Evolutionary conservation across 495 filamentous ascomycete genomes (phyloP), one percentile per base, ranked within the genome.

Genomic region (Xylaria nigripes): DNA sequence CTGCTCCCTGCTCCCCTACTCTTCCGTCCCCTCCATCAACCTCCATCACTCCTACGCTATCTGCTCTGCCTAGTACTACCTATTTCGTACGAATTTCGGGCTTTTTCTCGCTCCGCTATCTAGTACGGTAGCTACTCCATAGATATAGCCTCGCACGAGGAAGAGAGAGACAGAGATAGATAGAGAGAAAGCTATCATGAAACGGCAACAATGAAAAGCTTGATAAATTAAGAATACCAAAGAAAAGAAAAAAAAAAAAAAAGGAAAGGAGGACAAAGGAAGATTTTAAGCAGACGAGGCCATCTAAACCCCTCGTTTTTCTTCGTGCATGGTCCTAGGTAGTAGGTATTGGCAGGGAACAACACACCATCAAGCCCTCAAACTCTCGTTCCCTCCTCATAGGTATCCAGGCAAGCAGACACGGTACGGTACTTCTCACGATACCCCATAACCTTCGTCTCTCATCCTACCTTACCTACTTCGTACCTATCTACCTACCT

Each of bases 321-420:
- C 12, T 44, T 36, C 36, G 6, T 25, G 18, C 13, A 29, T 21
- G 49, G 19, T 15, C 36, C 22, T 16, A 23, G n/a, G n/a, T n/a
- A n/a, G n/a, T n/a, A n/a, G n/a, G n/a, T 48, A 15, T 40, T 34
- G 44, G 51, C 51, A 44, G 51, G 30, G 51, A 47, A 45, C 44
- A n/a, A 38, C 30, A 30, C 18, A n/a, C n/a, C n/a, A n/a, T n/a
- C n/a, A 30, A 16, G 19, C n/a, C 12, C n/a, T 13, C 16, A n/a
- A 13, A 36, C 2, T 12, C 32, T 13, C 32, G 32, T 36, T 36
- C 32, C 32, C 32, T n/a, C n/a, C n/a, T n/a, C n/a, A n/a, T n/a
- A n/a, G n/a, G n/a, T n/a, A n/a, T n/a, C n/a, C n/a, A n/a, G n/a
- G n/a, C n/a, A n/a, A n/a, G n/a, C n/a, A n/a, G n/a, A n/a, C n/a